phyloP scores from a whole-genome alignment of 2,329 filamentous ascomycete genomes.

The Xylaria sp. region DNA sequence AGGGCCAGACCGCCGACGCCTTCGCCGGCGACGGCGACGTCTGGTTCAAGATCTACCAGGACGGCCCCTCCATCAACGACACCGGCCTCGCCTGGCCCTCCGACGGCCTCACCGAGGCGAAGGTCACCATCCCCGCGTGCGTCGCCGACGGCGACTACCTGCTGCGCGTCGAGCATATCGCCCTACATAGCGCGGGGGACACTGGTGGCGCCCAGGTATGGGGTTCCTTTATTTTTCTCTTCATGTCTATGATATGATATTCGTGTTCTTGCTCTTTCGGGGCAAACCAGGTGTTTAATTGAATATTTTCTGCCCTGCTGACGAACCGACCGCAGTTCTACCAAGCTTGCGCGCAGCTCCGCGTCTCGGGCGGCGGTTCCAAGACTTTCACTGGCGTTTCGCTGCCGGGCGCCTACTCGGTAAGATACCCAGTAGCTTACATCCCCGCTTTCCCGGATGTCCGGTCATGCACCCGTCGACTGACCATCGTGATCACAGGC shows the following conservation, averaged over 20 bases:
- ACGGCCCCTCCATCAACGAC: slow-evolving; percentile 24
- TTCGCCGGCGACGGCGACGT: slow-evolving; percentile 34
- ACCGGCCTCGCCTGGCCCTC: slow-evolving; percentile 18
- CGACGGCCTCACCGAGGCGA: slow-evolving; percentile 21
- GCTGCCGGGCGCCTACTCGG: slow-evolving; percentile 34
- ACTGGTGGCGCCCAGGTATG: slow-evolving; percentile 36
- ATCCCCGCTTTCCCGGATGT: no score
- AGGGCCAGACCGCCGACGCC: slow-evolving; percentile 29
- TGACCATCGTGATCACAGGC: slow-evolving; percentile 19
- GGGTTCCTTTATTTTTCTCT: no score
- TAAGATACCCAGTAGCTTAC: slow-evolving; percentile 6
- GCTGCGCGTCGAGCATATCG: slow-evolving; percentile 41
- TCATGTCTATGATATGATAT: no score
- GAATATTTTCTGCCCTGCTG: background rate
- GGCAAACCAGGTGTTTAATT: no score
- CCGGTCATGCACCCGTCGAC: background rate
- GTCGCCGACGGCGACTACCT: slow-evolving; percentile 39
- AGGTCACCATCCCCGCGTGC: slow-evolving; percentile 36
- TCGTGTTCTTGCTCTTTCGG: no score
- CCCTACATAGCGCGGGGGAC: slow-evolving; percentile 34
- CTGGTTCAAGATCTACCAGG: slow-evolving; percentile 39
- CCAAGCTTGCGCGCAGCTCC: slow-evolving; percentile 35
- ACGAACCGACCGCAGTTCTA: slow-evolving; percentile 34
- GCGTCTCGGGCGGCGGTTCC: slow-evolving; percentile 36
- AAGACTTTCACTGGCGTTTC: slow-evolving; percentile 33